Base-by-base conservation (phyloP, 495 filamentous ascomycete genomes). In the Massariosphaeria phaeospora region DNA sequence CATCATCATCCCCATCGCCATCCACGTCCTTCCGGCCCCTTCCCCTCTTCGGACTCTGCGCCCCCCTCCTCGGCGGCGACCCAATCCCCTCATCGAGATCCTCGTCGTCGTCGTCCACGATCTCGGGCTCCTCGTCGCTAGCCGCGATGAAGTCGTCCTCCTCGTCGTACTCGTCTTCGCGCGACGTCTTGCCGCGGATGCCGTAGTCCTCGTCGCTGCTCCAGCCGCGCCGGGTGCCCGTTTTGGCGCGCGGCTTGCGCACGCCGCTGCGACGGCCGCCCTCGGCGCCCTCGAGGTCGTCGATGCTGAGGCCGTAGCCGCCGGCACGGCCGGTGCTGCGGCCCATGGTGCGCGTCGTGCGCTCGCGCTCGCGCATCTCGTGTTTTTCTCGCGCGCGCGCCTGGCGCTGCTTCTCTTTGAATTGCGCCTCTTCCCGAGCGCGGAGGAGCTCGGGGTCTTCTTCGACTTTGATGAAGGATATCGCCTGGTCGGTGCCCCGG, bases 371-470 rank as follows among this genome's bases (percentile, higher is more conserved):
- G 13, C 85, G 82, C 15, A 85, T 81, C 8, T 79, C 64, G 20
- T 63, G 62, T 13, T 66, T 59, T 45, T 70, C 60, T 21, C 31
- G 51, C 18, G 62, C 58, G 5, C 63, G 52, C 8, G 27, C 18
- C 24, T 46, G 33, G 29, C 34, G 35, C 53, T 63, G 48, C 46
- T 66, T 66, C 42, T 73, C 61, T 44, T 59, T 63, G 57, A 66
- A 67, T 1, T 61, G 61, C 2, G 45, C 40, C 53, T 94, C 89
- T 0, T 88, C 89, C 66, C 84, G 75, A 60, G 77, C 79, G 72
- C 85, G 84, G 41, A 83, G 82, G 13, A 89, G 72, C 66, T 94
- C 90, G 1, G 91, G 91, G 64, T 96, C 90, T 54, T 83, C 82
- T 55, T 73, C 78, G 34, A 84, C 72, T 47, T 76, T 73, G 52